Percentiles rank a stretch among this genome's conserved stretches.
Evolutionary conservation across 2,329 filamentous ascomycete species (phyloP).

Genomic region (Madurella fahalii): DNA sequence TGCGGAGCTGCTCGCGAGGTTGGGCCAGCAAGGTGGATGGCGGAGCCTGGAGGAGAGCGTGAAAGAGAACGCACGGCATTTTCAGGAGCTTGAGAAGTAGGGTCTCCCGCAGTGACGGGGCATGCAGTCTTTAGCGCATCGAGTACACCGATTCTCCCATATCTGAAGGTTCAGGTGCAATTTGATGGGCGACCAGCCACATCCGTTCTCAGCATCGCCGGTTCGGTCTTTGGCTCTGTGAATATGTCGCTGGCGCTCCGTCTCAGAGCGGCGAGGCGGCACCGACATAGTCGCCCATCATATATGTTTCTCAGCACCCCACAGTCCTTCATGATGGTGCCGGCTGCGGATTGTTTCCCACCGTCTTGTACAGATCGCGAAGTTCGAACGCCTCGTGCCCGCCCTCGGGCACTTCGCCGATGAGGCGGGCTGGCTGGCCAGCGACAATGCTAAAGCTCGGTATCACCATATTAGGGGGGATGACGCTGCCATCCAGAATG

Average conservation of each 20-base stretch:
- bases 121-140: neutral
- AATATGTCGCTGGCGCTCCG: no score
- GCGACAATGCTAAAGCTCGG: constrained; percentile 91
- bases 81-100: constrained; percentile 10
- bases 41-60: constrained; percentile 31
- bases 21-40: constrained; percentile 29
- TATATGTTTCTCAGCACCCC: neutral
- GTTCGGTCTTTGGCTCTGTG: no score
- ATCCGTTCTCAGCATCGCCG: no score
- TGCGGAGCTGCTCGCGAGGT: constrained; percentile 24
- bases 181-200: no score
- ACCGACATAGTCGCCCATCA: neutral
- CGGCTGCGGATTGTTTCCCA: constrained; percentile 53
- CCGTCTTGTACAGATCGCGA: constrained; percentile 59
- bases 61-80: constrained; percentile 26
- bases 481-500: constrained; percentile 77
- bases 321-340: constrained; percentile 31
- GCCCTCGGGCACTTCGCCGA: constrained; percentile 76
- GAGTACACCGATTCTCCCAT: neutral
- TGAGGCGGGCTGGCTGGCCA: constrained; percentile 71
- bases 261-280: no score
- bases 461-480: constrained; percentile 86
- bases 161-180: no score
- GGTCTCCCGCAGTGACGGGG: neutral
- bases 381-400: constrained; percentile 61